A percentile compares a stretch with the other conserved stretches of the same genome.
These are phyloP conservation scores for Trichocomaceae sp. DNA, from an alignment of 2,329 filamentous ascomycete genomes.

Conservation along the genomic window DNA sequence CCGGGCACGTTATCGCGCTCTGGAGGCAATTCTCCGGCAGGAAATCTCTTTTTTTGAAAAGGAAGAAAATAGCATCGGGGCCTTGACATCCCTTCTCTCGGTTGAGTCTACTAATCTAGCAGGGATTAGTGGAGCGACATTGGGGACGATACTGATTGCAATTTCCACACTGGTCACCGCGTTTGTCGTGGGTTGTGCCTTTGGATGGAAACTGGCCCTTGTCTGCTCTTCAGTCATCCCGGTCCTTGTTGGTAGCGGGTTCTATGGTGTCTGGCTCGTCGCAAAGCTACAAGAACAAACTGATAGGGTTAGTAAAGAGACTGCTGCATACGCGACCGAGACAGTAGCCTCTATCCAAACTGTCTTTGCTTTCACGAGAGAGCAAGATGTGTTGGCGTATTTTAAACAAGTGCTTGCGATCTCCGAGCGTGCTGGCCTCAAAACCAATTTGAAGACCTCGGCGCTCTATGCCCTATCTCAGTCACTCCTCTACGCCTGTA, in stretches of 20 bases:
- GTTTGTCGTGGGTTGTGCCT: conserved; percentile 56
- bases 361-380: conserved; percentile 45
- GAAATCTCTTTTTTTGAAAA: conserved; percentile 94
- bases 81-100: conserved; percentile 70
- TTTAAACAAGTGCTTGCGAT: conserved; percentile 29
- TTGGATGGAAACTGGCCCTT: conserved; percentile 74
- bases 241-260: conserved; percentile 21
- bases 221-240: conserved; percentile 51
- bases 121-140: conserved; percentile 64
- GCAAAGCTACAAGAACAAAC: conserved; percentile 42
- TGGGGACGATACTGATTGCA: conserved; percentile 73
- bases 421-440: conserved; percentile 63
- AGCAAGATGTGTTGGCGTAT: conserved; percentile 33
- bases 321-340: conserved; percentile 46
- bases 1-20: conserved; percentile 48
- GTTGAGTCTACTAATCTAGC: conserved; percentile 55
- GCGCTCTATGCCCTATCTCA: conserved; percentile 28
- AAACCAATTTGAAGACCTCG: conserved; percentile 52
- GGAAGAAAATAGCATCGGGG: conserved; percentile 29
- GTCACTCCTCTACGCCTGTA: conserved; percentile 23
- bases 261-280: conserved; percentile 44
- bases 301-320: conserved; percentile 39
- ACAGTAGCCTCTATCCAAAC: conserved; percentile 47
- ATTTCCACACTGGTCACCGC: conserved; percentile 66
- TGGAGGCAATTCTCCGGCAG: conserved; percentile 75